phyloP scores from a whole-genome alignment of 805 yeast genomes.

The Komagataella mondaviorum region DNA sequence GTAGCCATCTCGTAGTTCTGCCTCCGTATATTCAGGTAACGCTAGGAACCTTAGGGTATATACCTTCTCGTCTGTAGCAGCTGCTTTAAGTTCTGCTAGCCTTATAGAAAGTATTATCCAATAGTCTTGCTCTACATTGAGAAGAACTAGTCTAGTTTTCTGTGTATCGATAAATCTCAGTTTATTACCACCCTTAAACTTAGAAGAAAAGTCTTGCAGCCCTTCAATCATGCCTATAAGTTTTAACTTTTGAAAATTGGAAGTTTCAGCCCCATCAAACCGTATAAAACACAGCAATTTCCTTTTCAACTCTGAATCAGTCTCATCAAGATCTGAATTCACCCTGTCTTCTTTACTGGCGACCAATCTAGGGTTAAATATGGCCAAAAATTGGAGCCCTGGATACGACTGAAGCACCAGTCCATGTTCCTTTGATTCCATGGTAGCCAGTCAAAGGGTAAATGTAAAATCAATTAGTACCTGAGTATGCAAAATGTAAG shows the following conservation, averaged over 20 bases:
- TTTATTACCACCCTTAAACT: not conserved
- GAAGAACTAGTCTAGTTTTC: not conserved
- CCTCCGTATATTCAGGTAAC: slow-evolving; percentile 17
- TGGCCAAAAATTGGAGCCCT: not conserved
- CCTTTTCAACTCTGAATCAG: not conserved
- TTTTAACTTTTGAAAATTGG: not conserved
- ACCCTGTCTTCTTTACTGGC: not conserved
- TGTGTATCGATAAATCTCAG: slow-evolving; percentile 2
- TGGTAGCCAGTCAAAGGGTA: not conserved
- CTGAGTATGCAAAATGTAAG: not conserved
- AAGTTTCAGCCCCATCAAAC: not conserved
- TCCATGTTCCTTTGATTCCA: not conserved
- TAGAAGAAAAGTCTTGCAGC: not conserved
- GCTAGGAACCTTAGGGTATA: slow-evolving; percentile 16
- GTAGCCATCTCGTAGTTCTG: slow-evolving; percentile 17
- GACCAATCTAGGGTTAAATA: not conserved
- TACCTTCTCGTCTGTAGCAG: slow-evolving; percentile 1
- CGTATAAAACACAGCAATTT: not conserved
- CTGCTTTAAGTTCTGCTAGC: slow-evolving; percentile 2
- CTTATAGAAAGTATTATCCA: not conserved
- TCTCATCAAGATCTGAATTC: not conserved
- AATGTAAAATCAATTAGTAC: not conserved
- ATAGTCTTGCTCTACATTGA: slow-evolving; percentile 1
- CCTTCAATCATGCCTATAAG: slow-evolving; percentile 2
- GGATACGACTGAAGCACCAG: not conserved